These are phyloP conservation scores for Theileria parva DNA, from an alignment of 169 alveolate genomes.

Conservation along the genomic window DNA sequence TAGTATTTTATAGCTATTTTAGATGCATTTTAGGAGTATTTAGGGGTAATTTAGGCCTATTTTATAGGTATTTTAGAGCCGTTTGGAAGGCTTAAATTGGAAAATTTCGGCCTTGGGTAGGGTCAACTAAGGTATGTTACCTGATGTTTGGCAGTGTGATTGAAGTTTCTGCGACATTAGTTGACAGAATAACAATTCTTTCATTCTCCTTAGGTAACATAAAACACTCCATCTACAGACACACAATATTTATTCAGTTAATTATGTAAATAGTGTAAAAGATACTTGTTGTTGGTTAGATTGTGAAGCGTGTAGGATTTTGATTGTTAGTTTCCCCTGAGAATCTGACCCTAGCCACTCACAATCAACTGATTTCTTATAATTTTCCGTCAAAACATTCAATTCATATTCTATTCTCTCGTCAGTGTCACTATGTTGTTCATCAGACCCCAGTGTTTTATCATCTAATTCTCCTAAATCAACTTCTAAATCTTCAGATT, in stretches of 20 bases:
- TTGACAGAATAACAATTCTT: conserved; percentile 94
- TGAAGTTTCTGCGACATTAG: conserved; percentile 99
- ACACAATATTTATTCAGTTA: conserved; percentile 7
- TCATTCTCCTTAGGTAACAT: conserved; percentile 86
- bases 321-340: conserved; percentile 69
- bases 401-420: conserved; percentile 33
- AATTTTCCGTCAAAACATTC: conserved; percentile 33
- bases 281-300: conserved; percentile 78
- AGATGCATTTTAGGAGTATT: background rate
- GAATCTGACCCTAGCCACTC: conserved; percentile 77
- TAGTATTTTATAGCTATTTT: background rate
- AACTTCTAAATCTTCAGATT: conserved; percentile 42
- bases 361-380: conserved; percentile 37
- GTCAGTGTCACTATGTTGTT: conserved; percentile 5
- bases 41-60: background rate
- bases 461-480: conserved; percentile 55
- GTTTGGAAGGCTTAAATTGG: background rate
- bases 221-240: conserved; percentile 73
- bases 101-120: background rate
- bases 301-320: conserved; percentile 89
- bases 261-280: conserved; percentile 2
- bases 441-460: conserved; percentile 26
- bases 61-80: background rate
- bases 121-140: conserved; percentile 3
- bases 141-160: conserved; percentile 97